Base-by-base conservation (phyloP, 2,329 filamentous ascomycete genomes). In the Botrytis aclada region DNA sequence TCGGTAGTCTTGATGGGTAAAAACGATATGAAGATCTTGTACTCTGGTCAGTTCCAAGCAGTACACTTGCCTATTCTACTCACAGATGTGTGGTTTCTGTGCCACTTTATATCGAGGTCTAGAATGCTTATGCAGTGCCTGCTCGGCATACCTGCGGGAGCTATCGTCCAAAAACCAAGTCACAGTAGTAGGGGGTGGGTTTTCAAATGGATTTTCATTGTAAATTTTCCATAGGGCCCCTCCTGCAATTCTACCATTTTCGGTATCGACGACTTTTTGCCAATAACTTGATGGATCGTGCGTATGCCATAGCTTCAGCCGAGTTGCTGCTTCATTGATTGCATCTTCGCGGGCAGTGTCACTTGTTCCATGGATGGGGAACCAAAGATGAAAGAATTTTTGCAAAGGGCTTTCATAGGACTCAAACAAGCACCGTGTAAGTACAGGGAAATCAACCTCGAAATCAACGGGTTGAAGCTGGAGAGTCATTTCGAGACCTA, bases 361-460 rank as follows among this genome's bases (percentile, higher is more conserved):
- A n/a, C 47, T 39, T 10, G 43, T 70, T 39, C 66, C 71, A 22
- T 73, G 71, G 63, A 58, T 73, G 25, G 71, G 60, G 25, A 73
- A 70, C 10, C 32, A 73, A 22, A 73, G 45, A 25, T 70, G 47
- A n/a, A 70, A 64, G 34, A 73, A 73, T 7, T 39, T 73, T 29
- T 70, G 71, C 20, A 4, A 4, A 22, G 71, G 71, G 37, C 56
- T 32, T 70, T 70, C 66, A 45, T 71, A 65, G 16, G 72, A 58
- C n/a, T 73, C 67, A 45, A 73, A 73, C 43, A 73, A 10, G 41
- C 66, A 61, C 29, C 60, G 66, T 39, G 66, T 45, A 58, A 72
- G 63, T 82, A 83, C 82, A 84, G 22, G 34, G 18, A 18, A 37
- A 71, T 66, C 72, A 14, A 32, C 37, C 39, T 72, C 63, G 3